Evolutionary conservation across 23 red algal species (phyloP).

Genomic region (Chondrus crispus): DNA sequence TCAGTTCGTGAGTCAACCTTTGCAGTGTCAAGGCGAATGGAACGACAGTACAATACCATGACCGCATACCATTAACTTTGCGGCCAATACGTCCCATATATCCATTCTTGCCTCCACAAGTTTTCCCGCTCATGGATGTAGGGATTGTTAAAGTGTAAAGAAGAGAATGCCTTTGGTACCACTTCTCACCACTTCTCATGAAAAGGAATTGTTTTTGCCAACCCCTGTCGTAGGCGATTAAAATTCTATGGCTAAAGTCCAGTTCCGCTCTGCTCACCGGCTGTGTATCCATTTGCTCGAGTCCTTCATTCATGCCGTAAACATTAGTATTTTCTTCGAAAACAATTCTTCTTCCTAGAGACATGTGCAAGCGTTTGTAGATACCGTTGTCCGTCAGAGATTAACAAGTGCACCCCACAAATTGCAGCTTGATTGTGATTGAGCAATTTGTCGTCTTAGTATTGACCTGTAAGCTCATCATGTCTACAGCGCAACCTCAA

Average conservation of each 20-base stretch:
- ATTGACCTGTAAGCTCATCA: conserved; percentile 28
- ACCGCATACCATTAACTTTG: too few relatives aligned
- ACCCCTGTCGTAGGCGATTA: too few relatives aligned
- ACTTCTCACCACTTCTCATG: too few relatives aligned
- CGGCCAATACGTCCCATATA: too few relatives aligned
- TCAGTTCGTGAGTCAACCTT: too few relatives aligned
- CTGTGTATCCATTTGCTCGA: not conserved
- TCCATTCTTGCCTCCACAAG: too few relatives aligned
- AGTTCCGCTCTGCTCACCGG: conserved; percentile 19
- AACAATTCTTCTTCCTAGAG: conserved; percentile 21
- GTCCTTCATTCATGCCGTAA: not conserved
- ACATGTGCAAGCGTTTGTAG: conserved; percentile 30
- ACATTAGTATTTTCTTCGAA: conserved; percentile 34
- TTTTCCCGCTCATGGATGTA: too few relatives aligned
- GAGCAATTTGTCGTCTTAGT: conserved; percentile 5
- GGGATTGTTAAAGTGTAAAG: too few relatives aligned
- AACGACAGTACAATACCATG: too few relatives aligned
- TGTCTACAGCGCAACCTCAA: conserved; percentile 19
- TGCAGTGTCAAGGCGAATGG: too few relatives aligned
- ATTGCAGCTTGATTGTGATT: conserved; percentile 26
- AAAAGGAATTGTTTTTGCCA: too few relatives aligned
- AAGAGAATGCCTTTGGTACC: too few relatives aligned
- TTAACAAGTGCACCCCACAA: conserved; percentile 18
- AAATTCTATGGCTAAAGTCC: conserved; percentile 36
- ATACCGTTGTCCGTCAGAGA: not conserved